These are phyloP conservation scores for Talaromyces nanjingensis DNA, from an alignment of 495 filamentous ascomycete genomes.

Conservation along the genomic window DNA sequence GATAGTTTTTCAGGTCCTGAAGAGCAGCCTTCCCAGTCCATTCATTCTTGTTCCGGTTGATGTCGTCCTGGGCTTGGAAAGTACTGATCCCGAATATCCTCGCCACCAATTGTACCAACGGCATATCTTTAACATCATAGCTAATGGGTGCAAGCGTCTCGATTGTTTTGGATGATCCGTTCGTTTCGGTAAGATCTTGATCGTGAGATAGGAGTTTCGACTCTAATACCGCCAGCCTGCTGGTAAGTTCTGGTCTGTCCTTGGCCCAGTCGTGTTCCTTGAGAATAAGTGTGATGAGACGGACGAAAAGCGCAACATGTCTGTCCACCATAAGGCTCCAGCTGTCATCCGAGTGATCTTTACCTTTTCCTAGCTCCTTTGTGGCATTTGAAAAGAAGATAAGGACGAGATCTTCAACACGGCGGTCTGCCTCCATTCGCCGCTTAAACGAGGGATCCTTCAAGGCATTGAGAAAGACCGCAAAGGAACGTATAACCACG, in stretches of 20 bases:
- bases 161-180: constrained; percentile 50
- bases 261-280: constrained; percentile 73
- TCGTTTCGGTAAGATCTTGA: constrained; percentile 65
- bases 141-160: constrained; percentile 76
- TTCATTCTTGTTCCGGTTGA: constrained; percentile 65
- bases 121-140: constrained; percentile 96
- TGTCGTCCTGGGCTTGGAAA: constrained; percentile 72
- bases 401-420: constrained; percentile 80
- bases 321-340: constrained; percentile 93
- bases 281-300: constrained; percentile 72
- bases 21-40: constrained; percentile 94
- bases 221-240: constrained; percentile 72
- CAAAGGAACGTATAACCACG: constrained; percentile 73
- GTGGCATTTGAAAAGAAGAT: constrained; percentile 89
- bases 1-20: constrained; percentile 87
- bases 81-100: constrained; percentile 74
- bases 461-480: constrained; percentile 68
- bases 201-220: constrained; percentile 93
- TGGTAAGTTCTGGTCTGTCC: constrained; percentile 75
- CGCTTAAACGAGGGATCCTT: constrained; percentile 66
- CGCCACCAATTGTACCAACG: constrained; percentile 77
- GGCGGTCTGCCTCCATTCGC: constrained; percentile 84
- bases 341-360: constrained; percentile 71
- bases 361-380: constrained; percentile 79
- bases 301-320: constrained; percentile 91